These are phyloP conservation scores for Tetradesmus obliquus DNA, from an alignment of 139 green algal species.

Conservation along the genomic window DNA sequence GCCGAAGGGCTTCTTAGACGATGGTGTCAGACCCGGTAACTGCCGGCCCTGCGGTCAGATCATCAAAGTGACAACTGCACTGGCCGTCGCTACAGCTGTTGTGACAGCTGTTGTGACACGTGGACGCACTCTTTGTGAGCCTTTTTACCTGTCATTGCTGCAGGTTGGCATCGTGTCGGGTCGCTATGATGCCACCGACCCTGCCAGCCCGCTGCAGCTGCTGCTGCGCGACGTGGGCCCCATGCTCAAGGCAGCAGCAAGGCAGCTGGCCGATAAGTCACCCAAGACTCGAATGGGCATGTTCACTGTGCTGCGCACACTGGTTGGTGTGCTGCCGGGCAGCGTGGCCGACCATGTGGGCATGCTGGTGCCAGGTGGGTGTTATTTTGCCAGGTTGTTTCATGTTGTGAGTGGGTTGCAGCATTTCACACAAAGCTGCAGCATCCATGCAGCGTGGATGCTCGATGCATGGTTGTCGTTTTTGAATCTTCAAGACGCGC, in stretches of 20 bases:
- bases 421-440: too few relatives aligned
- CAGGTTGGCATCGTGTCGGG: constrained; percentile 28
- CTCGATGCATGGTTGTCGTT: too few relatives aligned
- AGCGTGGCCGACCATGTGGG: constrained; percentile 62
- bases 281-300: constrained; percentile 78
- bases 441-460: too few relatives aligned
- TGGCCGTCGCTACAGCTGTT: too few relatives aligned
- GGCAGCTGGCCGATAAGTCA: constrained; percentile 82
- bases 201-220: constrained; percentile 13
- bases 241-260: constrained; percentile 67
- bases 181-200: constrained; percentile 35
- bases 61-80: too few relatives aligned
- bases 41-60: too few relatives aligned
- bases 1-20: too few relatives aligned
- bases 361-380: constrained; percentile 77
- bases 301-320: constrained; percentile 81
- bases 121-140: too few relatives aligned
- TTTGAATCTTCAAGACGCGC: constrained; percentile 65
- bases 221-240: constrained; percentile 62
- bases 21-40: too few relatives aligned
- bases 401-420: background rate
- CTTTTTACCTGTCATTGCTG: background rate
- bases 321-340: constrained; percentile 75
- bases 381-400: background rate
- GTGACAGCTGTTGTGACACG: too few relatives aligned